Percentiles rank a stretch among this genome's conserved stretches.
These are phyloP conservation scores for Nakazawaea siamensis DNA, from an alignment of 805 yeast species.

Conservation along the genomic window DNA sequence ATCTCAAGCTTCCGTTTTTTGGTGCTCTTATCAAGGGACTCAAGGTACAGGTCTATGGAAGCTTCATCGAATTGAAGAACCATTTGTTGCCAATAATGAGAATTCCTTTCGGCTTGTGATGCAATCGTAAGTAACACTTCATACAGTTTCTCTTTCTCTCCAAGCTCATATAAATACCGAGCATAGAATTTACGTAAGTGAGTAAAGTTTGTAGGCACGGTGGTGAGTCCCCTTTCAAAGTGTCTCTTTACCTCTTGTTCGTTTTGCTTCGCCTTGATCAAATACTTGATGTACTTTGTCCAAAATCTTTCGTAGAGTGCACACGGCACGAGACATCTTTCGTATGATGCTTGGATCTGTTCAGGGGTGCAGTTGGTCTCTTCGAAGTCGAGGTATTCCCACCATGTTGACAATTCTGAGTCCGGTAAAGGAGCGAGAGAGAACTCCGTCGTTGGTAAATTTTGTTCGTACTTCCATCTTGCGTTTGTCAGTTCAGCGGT, in stretches of 20 bases:
- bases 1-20: no score
- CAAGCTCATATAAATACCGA: constrained; percentile 13
- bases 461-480: constrained; percentile 69
- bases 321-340: constrained; percentile 65
- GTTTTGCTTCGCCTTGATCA: constrained; percentile 23
- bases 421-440: constrained; percentile 35
- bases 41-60: no score
- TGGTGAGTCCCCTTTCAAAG: constrained; percentile 44
- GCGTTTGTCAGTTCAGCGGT: constrained; percentile 46
- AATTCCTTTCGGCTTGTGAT: no score
- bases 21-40: no score
- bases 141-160: no score
- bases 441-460: constrained; percentile 50
- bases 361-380: constrained; percentile 18
- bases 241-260: constrained; percentile 28
- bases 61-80: no score
- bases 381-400: constrained; percentile 47
- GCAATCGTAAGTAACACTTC: no score
- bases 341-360: constrained; percentile 45
- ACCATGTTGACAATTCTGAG: constrained; percentile 49
- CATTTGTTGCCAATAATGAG: no score
- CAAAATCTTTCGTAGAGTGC: constrained; percentile 56
- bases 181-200: constrained; percentile 22
- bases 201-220: constrained; percentile 21
- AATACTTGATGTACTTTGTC: constrained; percentile 57